Percentiles rank a stretch among this genome's conserved stretches.
phyloP scores from a whole-genome alignment of 352 stramenopile species.

The Albugo candida region DNA sequence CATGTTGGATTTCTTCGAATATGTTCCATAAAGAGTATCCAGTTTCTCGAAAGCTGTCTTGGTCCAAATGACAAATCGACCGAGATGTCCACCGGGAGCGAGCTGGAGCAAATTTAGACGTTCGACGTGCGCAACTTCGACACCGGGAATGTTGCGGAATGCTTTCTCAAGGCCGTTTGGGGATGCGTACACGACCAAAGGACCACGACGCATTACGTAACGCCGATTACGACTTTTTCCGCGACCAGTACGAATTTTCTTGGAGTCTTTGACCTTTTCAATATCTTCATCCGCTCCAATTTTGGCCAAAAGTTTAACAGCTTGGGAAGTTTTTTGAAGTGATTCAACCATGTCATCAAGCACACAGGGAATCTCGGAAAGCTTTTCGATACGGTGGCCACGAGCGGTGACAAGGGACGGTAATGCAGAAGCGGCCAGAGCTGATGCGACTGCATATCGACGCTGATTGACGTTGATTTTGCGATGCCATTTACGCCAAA shows the following conservation, averaged over 20 bases:
- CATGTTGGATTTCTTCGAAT: constrained; percentile 71
- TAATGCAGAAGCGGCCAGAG: constrained; percentile 91
- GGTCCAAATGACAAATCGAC: constrained; percentile 98
- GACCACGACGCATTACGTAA: constrained; percentile 89
- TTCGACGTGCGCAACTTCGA: constrained; percentile 95
- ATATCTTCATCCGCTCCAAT: constrained; percentile 91
- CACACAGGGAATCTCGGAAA: constrained; percentile 97
- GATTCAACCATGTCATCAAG: constrained; percentile 83
- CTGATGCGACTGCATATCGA: constrained; percentile 93
- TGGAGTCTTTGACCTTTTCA: constrained; percentile 95
- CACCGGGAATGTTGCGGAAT: constrained; percentile 96
- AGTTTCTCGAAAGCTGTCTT: constrained; percentile 94
- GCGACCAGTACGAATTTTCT: constrained; percentile 94
- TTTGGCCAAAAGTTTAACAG: constrained; percentile 87
- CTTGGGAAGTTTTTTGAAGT: constrained; percentile 90
- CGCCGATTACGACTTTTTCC: constrained; percentile 98
- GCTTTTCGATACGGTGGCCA: constrained; percentile 93
- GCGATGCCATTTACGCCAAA: constrained; percentile 98
- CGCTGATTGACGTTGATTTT: constrained; percentile 98
- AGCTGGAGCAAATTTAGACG: constrained; percentile 95
- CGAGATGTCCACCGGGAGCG: constrained; percentile 95
- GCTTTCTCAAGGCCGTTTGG: constrained; percentile 85
- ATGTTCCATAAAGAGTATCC: constrained; percentile 92
- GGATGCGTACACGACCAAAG: constrained; percentile 93
- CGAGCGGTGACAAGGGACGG: constrained; percentile 94